A percentile compares a stretch with the other conserved stretches of the same genome.
Conservation (phyloP, 2,329 filamentous ascomycete genomes). For the Zopfia rhizophila region DNA sequence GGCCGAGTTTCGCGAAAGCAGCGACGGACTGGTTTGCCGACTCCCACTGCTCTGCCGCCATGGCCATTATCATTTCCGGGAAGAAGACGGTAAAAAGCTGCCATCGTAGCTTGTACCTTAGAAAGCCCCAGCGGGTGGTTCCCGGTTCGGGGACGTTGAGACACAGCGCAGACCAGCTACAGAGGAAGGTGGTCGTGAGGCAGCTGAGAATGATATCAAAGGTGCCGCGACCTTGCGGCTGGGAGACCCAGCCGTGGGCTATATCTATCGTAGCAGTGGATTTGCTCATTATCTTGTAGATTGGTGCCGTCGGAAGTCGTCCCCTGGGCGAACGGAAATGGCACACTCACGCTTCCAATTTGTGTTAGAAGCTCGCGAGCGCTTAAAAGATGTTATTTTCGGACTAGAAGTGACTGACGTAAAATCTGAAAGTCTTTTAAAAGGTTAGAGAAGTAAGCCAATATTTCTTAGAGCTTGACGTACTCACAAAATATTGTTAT, state of each 20-base stretch:
- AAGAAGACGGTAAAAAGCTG: constrained; percentile 47
- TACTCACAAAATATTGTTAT: no score
- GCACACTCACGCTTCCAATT: no score
- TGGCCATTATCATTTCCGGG: constrained; percentile 45
- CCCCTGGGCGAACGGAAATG: no score
- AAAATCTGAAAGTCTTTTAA: no score
- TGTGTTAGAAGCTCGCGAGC: no score
- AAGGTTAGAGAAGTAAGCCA: no score
- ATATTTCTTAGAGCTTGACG: no score
- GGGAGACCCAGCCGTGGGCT: constrained; percentile 9
- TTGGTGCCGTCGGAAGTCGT: no score
- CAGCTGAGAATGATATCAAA: constrained; percentile 16
- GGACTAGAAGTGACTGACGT: no score
- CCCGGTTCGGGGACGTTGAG: constrained; percentile 48
- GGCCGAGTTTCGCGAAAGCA: constrained; percentile 24
- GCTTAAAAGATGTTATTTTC: no score
- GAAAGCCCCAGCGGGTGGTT: constrained; percentile 31
- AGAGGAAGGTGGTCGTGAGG: constrained; percentile 20
- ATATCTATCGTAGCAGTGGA: no score
- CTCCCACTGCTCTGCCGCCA: constrained; percentile 47
- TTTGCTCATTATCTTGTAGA: no score
- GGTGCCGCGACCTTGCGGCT: constrained; percentile 17
- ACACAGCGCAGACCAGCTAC: constrained; percentile 31
- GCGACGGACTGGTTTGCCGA: constrained; percentile 40
- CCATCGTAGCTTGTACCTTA: constrained; percentile 40